Evolutionary conservation across 192 early-diverging fungal species (phyloP), one percentile per base, ranked within the genome.

Genomic region (Paraglomus occultum): DNA sequence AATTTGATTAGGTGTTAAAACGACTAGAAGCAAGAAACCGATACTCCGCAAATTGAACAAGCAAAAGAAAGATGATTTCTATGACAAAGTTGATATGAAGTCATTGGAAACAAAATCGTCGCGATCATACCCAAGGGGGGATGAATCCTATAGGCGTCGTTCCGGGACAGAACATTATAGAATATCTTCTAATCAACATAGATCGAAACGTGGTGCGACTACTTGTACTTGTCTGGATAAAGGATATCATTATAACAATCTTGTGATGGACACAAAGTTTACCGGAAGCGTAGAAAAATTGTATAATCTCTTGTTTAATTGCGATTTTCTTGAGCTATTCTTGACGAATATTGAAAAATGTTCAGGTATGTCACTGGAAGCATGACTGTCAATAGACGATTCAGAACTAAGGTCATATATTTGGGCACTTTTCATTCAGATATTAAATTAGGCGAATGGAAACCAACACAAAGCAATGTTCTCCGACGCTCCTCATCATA

Each of bases 231-330:
- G 85, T 70, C 64, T 67, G 45, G 72, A 68, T 14, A 74, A 77
- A 20, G 75, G 74, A 23, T 51, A 73, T 14, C 85, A 86, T 63
- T 84, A 78, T 51, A 67, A 76, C 17, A 78, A 77, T 22, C 53
- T 71, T 9, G 78, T 73, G 59, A 70, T 86, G 70, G 74, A 79
- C 17, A 68, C 80, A 44, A 80, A 48, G 14, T 84, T 80, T 64
- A 73, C 73, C 10, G 78, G 83, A 18, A 70, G 78, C 7, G 67
- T 86, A 0, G 77, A 83, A 64, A 69, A 65, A 40, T 75, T 86
- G 38, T 86, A 80, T 66, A 79, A 84, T 52, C 68, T 86, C n/a
- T n/a, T 86, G 15, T 84, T 83, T 47, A 76, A 75, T 10, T 80
- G 77, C 18, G 70, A 70, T 14, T 86, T 86, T 57, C 69, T 73